Conservation (phyloP, 768 basidiomycete genomes). For the Suillus occidentalis region DNA sequence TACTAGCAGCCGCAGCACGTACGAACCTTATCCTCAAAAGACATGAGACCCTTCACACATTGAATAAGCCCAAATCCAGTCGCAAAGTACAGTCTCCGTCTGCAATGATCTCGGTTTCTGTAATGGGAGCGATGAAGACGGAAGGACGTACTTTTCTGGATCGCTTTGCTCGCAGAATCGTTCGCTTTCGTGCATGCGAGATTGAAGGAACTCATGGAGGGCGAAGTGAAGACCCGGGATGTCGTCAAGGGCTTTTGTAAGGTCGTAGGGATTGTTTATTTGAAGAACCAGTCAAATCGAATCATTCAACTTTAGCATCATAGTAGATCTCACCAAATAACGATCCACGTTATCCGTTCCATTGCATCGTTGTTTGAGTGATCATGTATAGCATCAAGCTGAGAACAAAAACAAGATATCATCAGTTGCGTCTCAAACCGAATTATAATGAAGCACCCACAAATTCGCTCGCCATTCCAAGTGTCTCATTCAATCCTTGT, state of each 20-base stretch:
- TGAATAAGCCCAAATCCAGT: conserved; percentile 89
- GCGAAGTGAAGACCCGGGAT: conserved; percentile 63
- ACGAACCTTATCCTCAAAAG: conserved; percentile 80
- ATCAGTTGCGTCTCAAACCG: neutral
- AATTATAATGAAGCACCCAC: conserved; percentile 51
- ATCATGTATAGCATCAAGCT: conserved; percentile 92
- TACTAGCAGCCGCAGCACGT: neutral
- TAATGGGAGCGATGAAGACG: conserved; percentile 9
- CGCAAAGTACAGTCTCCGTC: conserved; percentile 79
- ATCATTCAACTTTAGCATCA: neutral
- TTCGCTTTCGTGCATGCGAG: conserved; percentile 87
- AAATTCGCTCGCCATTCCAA: conserved; percentile 85
- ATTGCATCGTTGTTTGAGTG: conserved; percentile 88
- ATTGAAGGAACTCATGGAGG: conserved; percentile 75
- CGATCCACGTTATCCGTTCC: conserved; percentile 85
- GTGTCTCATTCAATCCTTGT: conserved; percentile 82
- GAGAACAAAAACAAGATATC: neutral
- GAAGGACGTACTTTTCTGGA: conserved; percentile 51
- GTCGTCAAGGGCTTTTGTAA: conserved; percentile 55
- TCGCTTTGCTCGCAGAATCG: conserved; percentile 66
- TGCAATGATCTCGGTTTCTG: conserved; percentile 22
- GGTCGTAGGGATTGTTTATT: conserved; percentile 47
- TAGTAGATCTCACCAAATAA: conserved; percentile 57
- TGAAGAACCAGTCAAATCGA: conserved; percentile 19
- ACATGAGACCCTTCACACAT: conserved; percentile 90